phyloP scores from a whole-genome alignment of 2,329 filamentous ascomycete species.

The Ophiostoma triangulosporum region DNA sequence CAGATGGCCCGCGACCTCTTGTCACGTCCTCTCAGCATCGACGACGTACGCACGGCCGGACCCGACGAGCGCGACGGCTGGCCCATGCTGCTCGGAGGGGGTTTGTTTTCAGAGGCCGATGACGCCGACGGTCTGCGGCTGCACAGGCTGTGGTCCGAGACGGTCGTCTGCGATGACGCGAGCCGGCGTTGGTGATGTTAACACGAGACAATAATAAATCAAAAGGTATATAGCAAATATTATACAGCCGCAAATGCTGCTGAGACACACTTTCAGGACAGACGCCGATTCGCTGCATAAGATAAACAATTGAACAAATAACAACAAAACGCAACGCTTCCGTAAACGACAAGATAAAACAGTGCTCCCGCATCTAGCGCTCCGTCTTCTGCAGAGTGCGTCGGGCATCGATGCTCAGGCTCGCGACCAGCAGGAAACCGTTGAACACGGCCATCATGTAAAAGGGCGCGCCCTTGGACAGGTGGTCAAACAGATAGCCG shows the following conservation, averaged over 20 bases:
- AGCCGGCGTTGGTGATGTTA: not conserved
- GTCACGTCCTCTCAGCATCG: not conserved
- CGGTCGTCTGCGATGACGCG: not conserved
- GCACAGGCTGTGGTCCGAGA: not conserved
- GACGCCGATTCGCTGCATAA: too few relatives aligned
- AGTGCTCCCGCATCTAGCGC: not conserved
- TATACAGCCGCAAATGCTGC: too few relatives aligned
- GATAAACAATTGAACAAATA: not conserved
- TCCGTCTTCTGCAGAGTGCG: constrained; percentile 17
- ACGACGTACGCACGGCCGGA: not conserved
- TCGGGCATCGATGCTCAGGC: constrained; percentile 35
- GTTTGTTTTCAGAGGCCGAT: not conserved
- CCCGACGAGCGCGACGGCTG: not conserved
- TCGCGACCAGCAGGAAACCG: constrained; percentile 49
- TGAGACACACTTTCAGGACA: too few relatives aligned
- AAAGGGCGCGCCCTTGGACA: constrained; percentile 68
- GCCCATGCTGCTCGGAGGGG: not conserved
- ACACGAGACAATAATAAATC: not conserved
- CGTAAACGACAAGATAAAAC: too few relatives aligned
- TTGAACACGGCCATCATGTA: constrained; percentile 93
- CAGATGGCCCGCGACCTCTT: not conserved
- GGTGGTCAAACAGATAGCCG: constrained; percentile 68
- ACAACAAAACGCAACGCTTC: not conserved
- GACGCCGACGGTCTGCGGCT: not conserved
- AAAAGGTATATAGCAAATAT: not conserved